Conservation (phyloP, 169 alveolate genomes). For the Plasmodium berghei region DNA sequence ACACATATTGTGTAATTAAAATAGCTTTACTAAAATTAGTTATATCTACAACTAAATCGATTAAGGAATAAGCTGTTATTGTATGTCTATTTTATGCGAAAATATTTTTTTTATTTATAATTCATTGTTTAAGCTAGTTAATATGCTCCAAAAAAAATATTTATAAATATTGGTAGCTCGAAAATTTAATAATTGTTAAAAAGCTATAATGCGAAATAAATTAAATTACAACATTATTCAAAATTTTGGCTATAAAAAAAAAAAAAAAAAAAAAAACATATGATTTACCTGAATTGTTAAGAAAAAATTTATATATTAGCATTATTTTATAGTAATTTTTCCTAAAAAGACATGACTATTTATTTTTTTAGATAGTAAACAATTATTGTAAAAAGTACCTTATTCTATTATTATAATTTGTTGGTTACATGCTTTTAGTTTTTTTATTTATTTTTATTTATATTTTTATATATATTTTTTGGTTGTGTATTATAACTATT, state of each 20-base stretch:
- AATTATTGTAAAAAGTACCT: constrained; percentile 2
- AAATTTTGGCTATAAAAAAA: constrained; percentile 1
- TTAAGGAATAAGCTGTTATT: no score
- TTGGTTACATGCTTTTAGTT: neutral
- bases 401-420: neutral
- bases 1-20: no score
- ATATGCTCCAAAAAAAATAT: constrained; percentile 11
- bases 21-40: no score
- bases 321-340: constrained; percentile 1
- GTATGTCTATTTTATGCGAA: no score
- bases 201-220: constrained; percentile 5
- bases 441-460: neutral
- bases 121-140: no score
- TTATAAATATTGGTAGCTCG: neutral
- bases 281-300: constrained; percentile 21
- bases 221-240: constrained; percentile 17
- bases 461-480: constrained; percentile 15
- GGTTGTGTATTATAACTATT: neutral
- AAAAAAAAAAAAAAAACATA: constrained; percentile 18
- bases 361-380: constrained; percentile 37
- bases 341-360: no score
- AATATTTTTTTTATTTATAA: no score
- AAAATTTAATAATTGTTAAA: neutral
- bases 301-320: constrained; percentile 15
- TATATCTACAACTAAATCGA: no score